phyloP scores from a whole-genome alignment of 2,329 filamentous ascomycete genomes.

The Pseudovirgaria hyperparasitica region DNA sequence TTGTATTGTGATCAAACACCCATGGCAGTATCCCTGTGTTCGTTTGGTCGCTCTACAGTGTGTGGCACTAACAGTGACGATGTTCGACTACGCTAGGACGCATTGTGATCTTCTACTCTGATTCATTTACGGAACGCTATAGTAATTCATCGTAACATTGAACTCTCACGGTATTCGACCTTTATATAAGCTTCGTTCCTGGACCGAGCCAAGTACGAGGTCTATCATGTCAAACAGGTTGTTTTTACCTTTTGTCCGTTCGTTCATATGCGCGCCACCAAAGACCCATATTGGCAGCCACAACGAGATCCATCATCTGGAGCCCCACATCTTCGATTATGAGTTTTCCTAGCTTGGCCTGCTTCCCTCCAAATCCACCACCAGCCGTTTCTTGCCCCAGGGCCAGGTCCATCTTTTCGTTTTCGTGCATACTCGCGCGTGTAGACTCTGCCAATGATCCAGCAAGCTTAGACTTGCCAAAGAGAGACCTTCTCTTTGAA shows the following conservation, averaged over 20 bases:
- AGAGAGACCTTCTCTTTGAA: slow-evolving; percentile 21
- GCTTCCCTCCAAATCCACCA: slow-evolving; percentile 71
- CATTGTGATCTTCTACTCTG: too few relatives aligned
- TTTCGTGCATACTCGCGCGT: slow-evolving; percentile 16
- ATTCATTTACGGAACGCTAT: too few relatives aligned
- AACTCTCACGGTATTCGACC: too few relatives aligned
- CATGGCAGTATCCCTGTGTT: too few relatives aligned
- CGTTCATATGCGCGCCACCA: slow-evolving; percentile 86
- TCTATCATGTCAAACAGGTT: background rate
- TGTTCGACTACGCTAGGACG: too few relatives aligned
- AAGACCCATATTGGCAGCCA: slow-evolving; percentile 80
- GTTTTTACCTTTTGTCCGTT: slow-evolving; percentile 8
- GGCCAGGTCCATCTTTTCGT: slow-evolving; percentile 52
- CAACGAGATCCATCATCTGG: slow-evolving; percentile 89
- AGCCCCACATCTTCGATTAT: slow-evolving; percentile 80
- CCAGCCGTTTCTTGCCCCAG: slow-evolving; percentile 75
- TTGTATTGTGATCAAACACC: too few relatives aligned
- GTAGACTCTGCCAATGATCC: slow-evolving; percentile 8
- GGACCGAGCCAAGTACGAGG: too few relatives aligned
- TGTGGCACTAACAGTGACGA: too few relatives aligned
- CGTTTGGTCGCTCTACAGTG: too few relatives aligned
- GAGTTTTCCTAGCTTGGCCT: slow-evolving; percentile 86
- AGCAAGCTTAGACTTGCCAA: slow-evolving; percentile 16
- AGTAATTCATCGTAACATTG: too few relatives aligned
- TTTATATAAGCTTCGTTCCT: too few relatives aligned